Base-by-base conservation (phyloP, 768 basidiomycete genomes). In the Fomitopsis pulvina region DNA sequence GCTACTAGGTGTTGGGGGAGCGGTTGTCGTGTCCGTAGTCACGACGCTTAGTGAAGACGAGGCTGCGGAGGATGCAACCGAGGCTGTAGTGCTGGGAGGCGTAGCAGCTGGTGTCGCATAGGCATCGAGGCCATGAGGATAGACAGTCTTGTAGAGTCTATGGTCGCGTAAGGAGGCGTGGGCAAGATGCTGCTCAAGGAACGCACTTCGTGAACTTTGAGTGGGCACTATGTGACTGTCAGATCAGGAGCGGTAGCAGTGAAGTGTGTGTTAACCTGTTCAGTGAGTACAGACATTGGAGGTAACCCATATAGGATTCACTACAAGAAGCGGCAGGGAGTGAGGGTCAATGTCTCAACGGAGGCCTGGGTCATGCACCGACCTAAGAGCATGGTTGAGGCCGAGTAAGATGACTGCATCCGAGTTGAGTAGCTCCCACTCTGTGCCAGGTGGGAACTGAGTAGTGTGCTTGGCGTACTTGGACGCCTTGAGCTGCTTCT, bases 361-460 rank as follows among this genome's bases (percentile, higher is more conserved):
- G 39, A 7, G 39, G 9, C 39, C 24, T 41, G 26, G n/a, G 24
- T 41, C 20, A 27, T 20, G 28, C 41, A 64, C 76, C 20, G 55
- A 85, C 86, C 79, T 81, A 34, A 89, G 65, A 8, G 83, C 86
- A 57, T 83, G 77, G 0, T 81, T 85, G 46, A 91, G 65, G 0
- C 87, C 88, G 5, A 83, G 70, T 32, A 91, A 64, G 4, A 91
- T 77, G 6, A 83, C 74, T 0, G 82, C 77, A 58, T 91, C 88
- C 0, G 88, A 83, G 54, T 81, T 77, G 10, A 90, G 61, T 32
- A 91, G 74, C 57, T 91, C 88, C 76, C 80, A 91, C 57, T 91
- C 87, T 7, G 83, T 62, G 6, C 85, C 87, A 1, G 82, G 67
- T 2, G 75, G 62, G 60, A 85, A 87, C 11, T 72, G 67, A 18